Evolutionary conservation across 305 asterid species (phyloP), one percentile per base, ranked within the genome.

Genomic region (Fraxinus platypoda): DNA sequence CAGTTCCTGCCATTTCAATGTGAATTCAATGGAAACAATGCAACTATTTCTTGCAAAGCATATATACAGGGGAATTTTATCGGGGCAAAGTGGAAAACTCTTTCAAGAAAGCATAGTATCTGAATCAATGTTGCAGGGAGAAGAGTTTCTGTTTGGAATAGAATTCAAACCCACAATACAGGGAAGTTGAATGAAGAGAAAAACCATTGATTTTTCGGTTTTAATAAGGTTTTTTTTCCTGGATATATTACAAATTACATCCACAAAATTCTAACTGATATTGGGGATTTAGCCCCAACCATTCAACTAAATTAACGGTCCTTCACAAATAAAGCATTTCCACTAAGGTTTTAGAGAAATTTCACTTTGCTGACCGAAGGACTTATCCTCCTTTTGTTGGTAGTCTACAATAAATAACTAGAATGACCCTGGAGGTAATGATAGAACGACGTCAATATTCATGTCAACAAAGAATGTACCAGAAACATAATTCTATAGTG

Each of bases 1-100:
- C 98, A 0, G 91, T 90, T 8, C 98, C 99, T 0, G 97, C 97
- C 98, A 91, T 94, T 3, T 75, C 90, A 87, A 80, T 30, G 21
- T 70, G 75, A 68, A 70, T 70, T 66, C 38, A 28, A 70, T 31
- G 41, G 34, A 70, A 68, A 70, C 19, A 30, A 30, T 31, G 38
- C 23, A 28, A 70, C 19, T 70, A 70, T 13, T 28, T 70, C 72
- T 23, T 23, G 33, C 13, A 64, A 64, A 64, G 33, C 72, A 64
- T 21, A 13, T n/a, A 70, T 15, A 30, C 75, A 30, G 41, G 23
- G 38, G 75, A 15, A 70, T 30, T 70, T 30, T 70, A 70, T 70
- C 75, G 54, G 38, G 74, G 75, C 78, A 75, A 25, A 31, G 25
- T 5, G 34, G 31, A 76, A 77, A 43, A 81, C 25, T 46, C 35